Evolutionary conservation across 192 early-diverging fungal species (phyloP).

Genomic region (Phlyctochytrium planicorne): DNA sequence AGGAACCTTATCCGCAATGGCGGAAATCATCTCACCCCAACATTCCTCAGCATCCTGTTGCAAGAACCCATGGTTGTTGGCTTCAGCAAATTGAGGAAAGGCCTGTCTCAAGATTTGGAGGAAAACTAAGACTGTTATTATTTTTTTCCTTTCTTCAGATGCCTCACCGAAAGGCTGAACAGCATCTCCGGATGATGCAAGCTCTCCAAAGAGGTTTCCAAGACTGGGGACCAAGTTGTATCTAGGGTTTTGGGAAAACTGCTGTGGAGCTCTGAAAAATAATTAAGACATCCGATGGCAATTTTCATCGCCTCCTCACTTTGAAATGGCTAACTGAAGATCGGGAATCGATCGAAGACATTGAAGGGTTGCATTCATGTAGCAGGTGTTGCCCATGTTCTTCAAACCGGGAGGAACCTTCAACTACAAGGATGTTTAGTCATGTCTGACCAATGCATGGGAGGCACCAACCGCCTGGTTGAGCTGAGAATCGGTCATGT

Average conservation of each 20-base stretch:
- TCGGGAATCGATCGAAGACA: constrained; percentile 88
- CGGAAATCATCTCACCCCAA: constrained; percentile 83
- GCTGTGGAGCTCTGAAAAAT: constrained; percentile 11
- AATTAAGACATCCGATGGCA: background rate
- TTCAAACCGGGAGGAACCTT: constrained; percentile 86
- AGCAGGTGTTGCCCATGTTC: constrained; percentile 89
- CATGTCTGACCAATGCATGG: background rate
- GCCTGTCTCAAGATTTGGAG: constrained; percentile 62
- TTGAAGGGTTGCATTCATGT: constrained; percentile 87
- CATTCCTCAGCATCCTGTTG: constrained; percentile 99
- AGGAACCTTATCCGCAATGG: constrained; percentile 62
- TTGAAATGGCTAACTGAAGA: constrained; percentile 61
- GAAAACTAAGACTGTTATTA: constrained; percentile 4
- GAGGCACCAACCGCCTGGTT: constrained; percentile 72
- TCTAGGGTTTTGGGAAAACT: constrained; percentile 48
- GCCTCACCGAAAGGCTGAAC: constrained; percentile 62
- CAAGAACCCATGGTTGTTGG: constrained; percentile 65
- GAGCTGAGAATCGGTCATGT: constrained; percentile 86
- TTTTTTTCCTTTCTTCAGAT: background rate
- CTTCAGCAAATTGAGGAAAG: constrained; percentile 88
- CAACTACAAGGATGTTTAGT: constrained; percentile 66
- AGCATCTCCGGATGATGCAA: constrained; percentile 66
- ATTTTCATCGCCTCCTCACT: too few species aligned
- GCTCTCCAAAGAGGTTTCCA: constrained; percentile 68
- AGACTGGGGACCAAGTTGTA: constrained; percentile 70